Percentiles rank a stretch among this genome's conserved stretches.
These are phyloP conservation scores for Ceratocystiopsis sp. DNA, from an alignment of 2,329 filamentous ascomycete genomes.

Conservation along the genomic window DNA sequence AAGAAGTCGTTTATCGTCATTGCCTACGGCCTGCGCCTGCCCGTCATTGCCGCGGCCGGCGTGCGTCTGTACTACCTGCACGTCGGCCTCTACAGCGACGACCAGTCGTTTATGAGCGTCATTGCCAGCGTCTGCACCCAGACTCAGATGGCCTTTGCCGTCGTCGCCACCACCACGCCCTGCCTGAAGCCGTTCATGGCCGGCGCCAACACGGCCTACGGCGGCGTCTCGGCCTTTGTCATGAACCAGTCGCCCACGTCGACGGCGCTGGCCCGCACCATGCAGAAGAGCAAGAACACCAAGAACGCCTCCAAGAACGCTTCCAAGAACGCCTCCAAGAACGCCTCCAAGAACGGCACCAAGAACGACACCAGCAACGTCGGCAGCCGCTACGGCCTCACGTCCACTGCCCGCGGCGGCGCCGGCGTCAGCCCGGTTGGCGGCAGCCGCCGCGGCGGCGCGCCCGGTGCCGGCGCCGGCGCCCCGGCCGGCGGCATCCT, in stretches of 20 bases:
- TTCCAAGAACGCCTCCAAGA: too few species aligned
- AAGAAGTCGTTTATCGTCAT: constrained; percentile 22
- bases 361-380: background rate
- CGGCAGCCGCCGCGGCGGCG: background rate
- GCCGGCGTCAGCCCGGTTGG: background rate
- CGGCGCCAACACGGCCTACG: constrained; percentile 17
- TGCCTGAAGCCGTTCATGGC: constrained; percentile 26
- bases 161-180: constrained; percentile 23
- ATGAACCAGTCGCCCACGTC: constrained; percentile 3
- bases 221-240: constrained; percentile 9
- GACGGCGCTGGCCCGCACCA: background rate
- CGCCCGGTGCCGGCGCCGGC: background rate
- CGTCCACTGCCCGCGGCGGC: constrained; percentile 1
- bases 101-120: constrained; percentile 20
- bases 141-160: constrained; percentile 22
- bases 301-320: too few species aligned
- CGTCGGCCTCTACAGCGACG: constrained; percentile 14
- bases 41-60: constrained; percentile 21
- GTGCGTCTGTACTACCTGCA: constrained; percentile 21
- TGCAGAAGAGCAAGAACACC: too few species aligned
- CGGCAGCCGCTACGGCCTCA: background rate
- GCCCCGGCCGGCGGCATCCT: background rate
- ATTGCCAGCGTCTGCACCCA: constrained; percentile 20
- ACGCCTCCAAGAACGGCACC: background rate
- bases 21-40: constrained; percentile 23